phyloP scores from a whole-genome alignment of 2,329 filamentous ascomycete species.

The Venturia pyrina region DNA sequence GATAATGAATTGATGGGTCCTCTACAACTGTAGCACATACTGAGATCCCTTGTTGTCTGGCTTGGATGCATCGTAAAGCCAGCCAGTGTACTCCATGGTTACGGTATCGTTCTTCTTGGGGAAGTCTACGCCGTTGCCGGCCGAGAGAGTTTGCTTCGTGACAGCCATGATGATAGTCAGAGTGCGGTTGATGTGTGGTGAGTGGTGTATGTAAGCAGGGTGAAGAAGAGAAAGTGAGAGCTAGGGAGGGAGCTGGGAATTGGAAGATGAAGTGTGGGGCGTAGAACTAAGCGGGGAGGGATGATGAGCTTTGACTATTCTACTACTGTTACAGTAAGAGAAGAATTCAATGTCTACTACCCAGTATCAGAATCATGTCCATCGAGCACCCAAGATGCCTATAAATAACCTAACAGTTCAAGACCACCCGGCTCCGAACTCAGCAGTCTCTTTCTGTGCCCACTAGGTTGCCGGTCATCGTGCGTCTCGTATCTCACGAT shows the following conservation, averaged over 20 bases:
- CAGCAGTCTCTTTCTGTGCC: background rate
- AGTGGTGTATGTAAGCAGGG: background rate
- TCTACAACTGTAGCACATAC: background rate
- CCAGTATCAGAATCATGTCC: background rate
- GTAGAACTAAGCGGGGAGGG: too few species aligned
- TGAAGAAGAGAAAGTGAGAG: background rate
- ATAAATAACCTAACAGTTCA: background rate
- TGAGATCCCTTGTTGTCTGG: conserved; percentile 49
- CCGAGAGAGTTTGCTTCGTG: conserved; percentile 51
- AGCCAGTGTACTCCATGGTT: conserved; percentile 86
- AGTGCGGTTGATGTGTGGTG: background rate
- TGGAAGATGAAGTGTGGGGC: too few species aligned
- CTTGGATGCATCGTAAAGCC: conserved; percentile 57
- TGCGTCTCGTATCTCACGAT: background rate
- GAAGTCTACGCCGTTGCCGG: conserved; percentile 51
- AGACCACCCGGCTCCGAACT: background rate
- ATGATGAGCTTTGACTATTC: too few species aligned
- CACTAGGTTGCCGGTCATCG: background rate
- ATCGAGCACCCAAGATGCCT: background rate
- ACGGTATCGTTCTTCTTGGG: conserved; percentile 63
- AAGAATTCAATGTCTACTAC: too few species aligned
- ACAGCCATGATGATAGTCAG: conserved; percentile 42
- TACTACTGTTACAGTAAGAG: too few species aligned
- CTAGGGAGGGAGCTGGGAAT: background rate
- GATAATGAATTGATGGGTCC: conserved; percentile 51